Evolutionary conservation across 306 rosid genomes (phyloP), one percentile per base, ranked within the genome.

Genomic region (Ziziphus jujuba): DNA sequence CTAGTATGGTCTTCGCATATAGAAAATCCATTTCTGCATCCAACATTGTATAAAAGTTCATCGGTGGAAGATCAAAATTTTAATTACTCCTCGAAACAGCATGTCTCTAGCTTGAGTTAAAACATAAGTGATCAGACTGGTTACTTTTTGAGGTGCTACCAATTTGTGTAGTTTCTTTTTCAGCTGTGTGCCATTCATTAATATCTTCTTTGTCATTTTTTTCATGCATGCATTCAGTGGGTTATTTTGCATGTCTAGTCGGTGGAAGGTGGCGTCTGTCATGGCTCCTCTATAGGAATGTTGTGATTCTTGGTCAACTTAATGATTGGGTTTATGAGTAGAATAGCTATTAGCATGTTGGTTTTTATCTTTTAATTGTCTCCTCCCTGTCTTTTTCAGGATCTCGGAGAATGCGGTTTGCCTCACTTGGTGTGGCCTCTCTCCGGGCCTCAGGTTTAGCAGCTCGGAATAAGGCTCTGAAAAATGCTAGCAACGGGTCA

Each of bases 361-460:
- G 38, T 23, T 33, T 17, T 6, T 34, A 47, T 14, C 9, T 31
- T 74, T 48, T 31, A 36, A 54, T 76, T 22, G 65, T 43, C 3
- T 36, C 74, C 67, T 73, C 19, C 66, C 22, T 59, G 35, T 66
- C 70, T 66, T 31, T 38, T 21, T 20, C 84, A 90, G 97, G 95
- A 67, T 75, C 76, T 35, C 28, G 8, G 77, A 77, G 67, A 17
- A 79, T 74, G 5, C 82, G 79, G 49, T 87, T 83, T 66, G 68
- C 95, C 65, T 83, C 68, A 57, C 49, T 85, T 33, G 83, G 81
- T 53, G 77, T 74, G 23, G 81, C 84, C 31, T 69, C 89, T 35
- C 25, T 85, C 63, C 83, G 82, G 60, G 72, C 84, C 54, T 82
- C 89, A 77, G 87, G 87, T 79, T 74, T 89, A 72, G 90, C 89